phyloP scores from a whole-genome alignment of 331 rosid genomes.

The Arachis monticola region DNA sequence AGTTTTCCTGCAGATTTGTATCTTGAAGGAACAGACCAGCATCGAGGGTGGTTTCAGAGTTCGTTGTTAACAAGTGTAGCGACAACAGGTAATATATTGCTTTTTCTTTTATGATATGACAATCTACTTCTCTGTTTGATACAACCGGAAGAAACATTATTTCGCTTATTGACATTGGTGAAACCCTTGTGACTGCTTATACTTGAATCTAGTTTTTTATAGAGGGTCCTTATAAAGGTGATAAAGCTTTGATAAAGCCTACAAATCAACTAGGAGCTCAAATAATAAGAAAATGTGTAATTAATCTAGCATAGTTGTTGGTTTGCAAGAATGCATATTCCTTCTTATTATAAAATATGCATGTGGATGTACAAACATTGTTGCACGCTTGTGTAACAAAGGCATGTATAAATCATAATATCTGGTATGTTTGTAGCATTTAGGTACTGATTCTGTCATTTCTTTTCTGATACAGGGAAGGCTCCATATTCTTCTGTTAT shows the following conservation, averaged over 20 bases:
- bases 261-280: neutral
- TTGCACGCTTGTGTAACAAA: conserved; percentile 9
- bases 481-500: conserved; percentile 93
- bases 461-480: conserved; percentile 66
- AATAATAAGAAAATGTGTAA: neutral
- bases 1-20: conserved; percentile 89
- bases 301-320: no score
- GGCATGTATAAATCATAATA: conserved; percentile 1
- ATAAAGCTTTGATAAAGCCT: neutral
- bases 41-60: conserved; percentile 99
- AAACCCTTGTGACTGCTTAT: no score
- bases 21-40: conserved; percentile 99
- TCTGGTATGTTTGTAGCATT: conserved; percentile 15
- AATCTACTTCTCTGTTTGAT: neutral
- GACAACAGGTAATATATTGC: conserved; percentile 64
- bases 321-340: no score
- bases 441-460: conserved; percentile 33
- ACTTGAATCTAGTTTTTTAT: neutral
- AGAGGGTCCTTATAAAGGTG: conserved; percentile 3
- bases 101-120: conserved; percentile 4
- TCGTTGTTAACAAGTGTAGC: conserved; percentile 92
- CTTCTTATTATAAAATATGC: neutral
- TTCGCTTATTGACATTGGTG: no score
- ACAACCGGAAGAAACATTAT: no score
- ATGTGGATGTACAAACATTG: conserved; percentile 2